Evolutionary conservation across 1,139 yeast species (phyloP).

Genomic region (Pneumocystis canis): DNA sequence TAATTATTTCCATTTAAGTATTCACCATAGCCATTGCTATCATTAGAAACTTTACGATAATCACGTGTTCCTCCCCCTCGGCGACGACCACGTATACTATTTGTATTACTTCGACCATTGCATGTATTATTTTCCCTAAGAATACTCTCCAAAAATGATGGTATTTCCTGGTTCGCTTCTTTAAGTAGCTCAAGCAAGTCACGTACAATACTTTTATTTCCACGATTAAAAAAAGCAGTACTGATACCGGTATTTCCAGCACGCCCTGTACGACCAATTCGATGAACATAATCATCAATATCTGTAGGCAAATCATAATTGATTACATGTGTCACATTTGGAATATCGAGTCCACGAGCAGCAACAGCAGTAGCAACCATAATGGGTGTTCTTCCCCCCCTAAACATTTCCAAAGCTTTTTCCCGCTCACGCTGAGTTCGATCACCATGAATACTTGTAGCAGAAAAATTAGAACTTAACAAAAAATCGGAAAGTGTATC

Average conservation of each 20-base stretch:
- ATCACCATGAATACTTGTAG: conserved; percentile 97
- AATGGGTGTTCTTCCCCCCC: conserved; percentile 75
- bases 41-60: conserved; percentile 34
- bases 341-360: conserved; percentile 98
- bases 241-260: conserved; percentile 99
- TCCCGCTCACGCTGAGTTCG: conserved; percentile 97
- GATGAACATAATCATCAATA: conserved; percentile 95
- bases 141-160: conserved; percentile 67
- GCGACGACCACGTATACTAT: conserved; percentile 40
- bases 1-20: conserved; percentile 13
- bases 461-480: conserved; percentile 80
- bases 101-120: conserved; percentile 25
- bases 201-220: conserved; percentile 76
- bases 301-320: conserved; percentile 94
- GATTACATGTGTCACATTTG: conserved; percentile 93
- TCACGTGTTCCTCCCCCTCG: conserved; percentile 30
- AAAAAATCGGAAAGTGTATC: conserved; percentile 87
- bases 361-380: conserved; percentile 98
- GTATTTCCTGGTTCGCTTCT: conserved; percentile 97
- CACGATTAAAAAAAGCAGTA: conserved; percentile 94
- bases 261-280: conserved; percentile 99
- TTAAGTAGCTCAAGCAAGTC: conserved; percentile 73
- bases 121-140: conserved; percentile 64
- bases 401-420: conserved; percentile 81
- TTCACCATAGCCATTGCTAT: conserved; percentile 20